Base-by-base conservation (phyloP, 2,329 filamentous ascomycete genomes). In the Leptosphaerulina australis region DNA sequence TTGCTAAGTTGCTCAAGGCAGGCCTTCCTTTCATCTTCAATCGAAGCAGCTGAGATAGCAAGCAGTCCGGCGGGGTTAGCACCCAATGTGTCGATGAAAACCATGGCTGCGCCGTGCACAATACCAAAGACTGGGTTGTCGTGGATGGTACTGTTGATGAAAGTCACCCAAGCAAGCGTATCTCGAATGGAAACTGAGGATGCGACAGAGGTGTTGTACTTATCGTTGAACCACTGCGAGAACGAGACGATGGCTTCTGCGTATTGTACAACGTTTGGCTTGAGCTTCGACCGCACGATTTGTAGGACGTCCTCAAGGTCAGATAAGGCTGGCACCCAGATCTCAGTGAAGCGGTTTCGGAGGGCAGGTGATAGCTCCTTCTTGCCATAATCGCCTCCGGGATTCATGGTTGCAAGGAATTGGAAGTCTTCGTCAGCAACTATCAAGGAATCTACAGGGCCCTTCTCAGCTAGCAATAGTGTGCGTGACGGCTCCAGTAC, bases 331-430 rank as follows among this genome's bases (percentile, higher is more conserved):
- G 94, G 91, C 0, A 97, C 94, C 94, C 94, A 99, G 7, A 99
- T 97, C 73, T 99, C 94, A 0, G 94, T 99, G 70, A 99, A 96
- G 53, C 94, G 89, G 70, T 99, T 99, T 35, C 94, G 84, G 52
- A 99, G 77, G 11, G 94, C 95, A 3, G 94, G 94, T 1, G 94
- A 99, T 10, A 99, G 81, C 71, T 99, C 94, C 62, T 93, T 91
- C 76, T 99, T 99, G 58, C 94, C 94, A 70, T 97, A 99, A 68
- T 99, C 94, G 35, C 95, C 94, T 40, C 95, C 95, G 7, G 94
- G 94, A 61, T 99, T 99, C 94, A 99, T 99, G 0, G 94, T 99
- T 3, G 94, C 93, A 52, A 99, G 84, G 73, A 99, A 97, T 66
- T 99, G 92, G 73, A 97, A 99, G 0, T 88, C 90, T 30, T 88